phyloP scores from a whole-genome alignment of 331 rosid genomes.

The Rosa hybrid region DNA sequence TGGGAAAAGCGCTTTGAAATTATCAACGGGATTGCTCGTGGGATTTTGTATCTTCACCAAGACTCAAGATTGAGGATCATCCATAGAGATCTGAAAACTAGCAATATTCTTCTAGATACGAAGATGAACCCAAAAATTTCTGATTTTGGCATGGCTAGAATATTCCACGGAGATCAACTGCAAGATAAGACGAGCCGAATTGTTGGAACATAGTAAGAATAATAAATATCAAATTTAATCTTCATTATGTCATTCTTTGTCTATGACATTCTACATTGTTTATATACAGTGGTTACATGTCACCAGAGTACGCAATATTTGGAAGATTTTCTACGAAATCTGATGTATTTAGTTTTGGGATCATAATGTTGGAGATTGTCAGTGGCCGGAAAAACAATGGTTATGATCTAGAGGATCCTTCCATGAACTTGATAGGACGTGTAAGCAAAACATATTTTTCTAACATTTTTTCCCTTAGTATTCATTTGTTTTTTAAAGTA shows the following conservation, averaged over 20 bases:
- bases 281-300: slow-evolving; percentile 45
- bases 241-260: not conserved
- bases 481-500: not conserved
- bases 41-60: slow-evolving; percentile 24
- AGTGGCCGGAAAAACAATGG: slow-evolving; percentile 39
- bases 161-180: slow-evolving; percentile 13
- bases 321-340: slow-evolving; percentile 50
- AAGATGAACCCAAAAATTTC: slow-evolving; percentile 27
- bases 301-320: slow-evolving; percentile 52
- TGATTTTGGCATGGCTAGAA: slow-evolving; percentile 30
- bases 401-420: slow-evolving; percentile 18
- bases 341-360: slow-evolving; percentile 53
- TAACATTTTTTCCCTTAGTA: not conserved
- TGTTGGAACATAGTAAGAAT: slow-evolving; percentile 31
- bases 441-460: not conserved
- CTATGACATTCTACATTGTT: too few relatives aligned
- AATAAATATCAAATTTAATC: not conserved
- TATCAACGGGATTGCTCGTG: slow-evolving; percentile 17
- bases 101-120: slow-evolving; percentile 13
- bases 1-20: slow-evolving; percentile 17
- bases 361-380: slow-evolving; percentile 44
- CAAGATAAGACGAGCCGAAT: slow-evolving; percentile 9
- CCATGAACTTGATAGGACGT: slow-evolving; percentile 35
- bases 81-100: slow-evolving; percentile 27
- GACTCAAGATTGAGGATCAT: slow-evolving; percentile 22